phyloP scores from a whole-genome alignment of 805 yeast genomes.

The Pichia membranifaciens region DNA sequence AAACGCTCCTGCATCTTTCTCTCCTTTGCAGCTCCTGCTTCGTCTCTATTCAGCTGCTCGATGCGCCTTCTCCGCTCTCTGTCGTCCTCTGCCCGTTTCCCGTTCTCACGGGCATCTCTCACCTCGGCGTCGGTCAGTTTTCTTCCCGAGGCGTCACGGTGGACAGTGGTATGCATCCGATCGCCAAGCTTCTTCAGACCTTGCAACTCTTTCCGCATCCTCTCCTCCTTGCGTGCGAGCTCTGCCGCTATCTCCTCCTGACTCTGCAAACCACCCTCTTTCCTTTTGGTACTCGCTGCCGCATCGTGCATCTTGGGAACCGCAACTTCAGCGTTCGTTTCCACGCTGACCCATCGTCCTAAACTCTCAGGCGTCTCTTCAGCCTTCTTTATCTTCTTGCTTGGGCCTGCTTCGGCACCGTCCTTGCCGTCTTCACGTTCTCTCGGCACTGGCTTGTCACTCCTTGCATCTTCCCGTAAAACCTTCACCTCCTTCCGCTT shows the following conservation, averaged over 20 bases:
- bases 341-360: too few relatives aligned
- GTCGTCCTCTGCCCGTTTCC: constrained; percentile 14
- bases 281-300: constrained; percentile 1
- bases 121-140: constrained; percentile 13
- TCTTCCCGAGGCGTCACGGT: constrained; percentile 60
- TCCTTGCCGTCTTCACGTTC: too few relatives aligned
- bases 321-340: too few relatives aligned
- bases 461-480: neutral
- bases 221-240: constrained; percentile 18
- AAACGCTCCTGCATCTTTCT: constrained; percentile 32
- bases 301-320: too few relatives aligned
- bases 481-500: constrained; percentile 3
- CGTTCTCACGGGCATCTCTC: neutral
- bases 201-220: constrained; percentile 26
- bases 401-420: too few relatives aligned
- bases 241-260: constrained; percentile 37
- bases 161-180: constrained; percentile 34
- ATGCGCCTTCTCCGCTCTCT: constrained; percentile 23
- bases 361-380: too few relatives aligned
- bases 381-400: too few relatives aligned
- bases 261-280: constrained; percentile 39
- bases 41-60: constrained; percentile 32
- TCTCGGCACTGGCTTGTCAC: too few relatives aligned
- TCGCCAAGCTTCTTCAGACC: constrained; percentile 15
- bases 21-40: constrained; percentile 34